phyloP scores from a whole-genome alignment of 331 rosid genomes.

The Rosa hybrid region DNA sequence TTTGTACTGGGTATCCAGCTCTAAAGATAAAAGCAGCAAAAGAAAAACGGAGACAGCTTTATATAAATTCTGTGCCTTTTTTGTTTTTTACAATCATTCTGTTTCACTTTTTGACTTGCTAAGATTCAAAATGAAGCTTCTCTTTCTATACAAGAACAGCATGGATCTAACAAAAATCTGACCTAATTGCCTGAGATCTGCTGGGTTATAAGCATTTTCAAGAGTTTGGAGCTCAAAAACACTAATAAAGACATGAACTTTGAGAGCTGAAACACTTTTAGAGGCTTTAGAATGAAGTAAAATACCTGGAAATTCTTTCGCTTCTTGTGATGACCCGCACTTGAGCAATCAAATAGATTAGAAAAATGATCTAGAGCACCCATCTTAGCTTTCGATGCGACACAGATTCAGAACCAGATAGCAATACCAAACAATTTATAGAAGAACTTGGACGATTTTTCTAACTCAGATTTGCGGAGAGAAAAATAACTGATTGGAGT shows the following conservation, averaged over 20 bases:
- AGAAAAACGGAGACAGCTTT: neutral
- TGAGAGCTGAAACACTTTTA: neutral
- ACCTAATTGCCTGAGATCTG: neutral
- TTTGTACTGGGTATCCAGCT: neutral
- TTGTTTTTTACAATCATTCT: neutral
- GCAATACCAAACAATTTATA: neutral
- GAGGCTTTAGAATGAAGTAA: neutral
- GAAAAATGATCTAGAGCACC: conserved; percentile 86
- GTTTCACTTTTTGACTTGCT: neutral
- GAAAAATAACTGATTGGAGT: neutral
- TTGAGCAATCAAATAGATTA: conserved; percentile 70
- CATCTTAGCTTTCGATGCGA: conserved; percentile 31
- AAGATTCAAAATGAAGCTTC: neutral
- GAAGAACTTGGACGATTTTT: neutral
- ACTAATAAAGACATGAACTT: neutral
- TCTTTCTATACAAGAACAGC: neutral
- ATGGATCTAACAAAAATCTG: neutral
- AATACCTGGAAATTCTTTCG: conserved; percentile 75
- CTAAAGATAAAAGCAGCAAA: neutral
- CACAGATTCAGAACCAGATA: neutral
- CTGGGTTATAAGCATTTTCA: neutral
- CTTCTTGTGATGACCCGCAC: conserved; percentile 33
- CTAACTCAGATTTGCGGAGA: neutral
- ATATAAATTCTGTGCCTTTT: neutral
- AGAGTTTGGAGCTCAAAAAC: neutral